Evolutionary conservation across 805 yeast species (phyloP).

Genomic region (Suhomyces xylopsoci): DNA sequence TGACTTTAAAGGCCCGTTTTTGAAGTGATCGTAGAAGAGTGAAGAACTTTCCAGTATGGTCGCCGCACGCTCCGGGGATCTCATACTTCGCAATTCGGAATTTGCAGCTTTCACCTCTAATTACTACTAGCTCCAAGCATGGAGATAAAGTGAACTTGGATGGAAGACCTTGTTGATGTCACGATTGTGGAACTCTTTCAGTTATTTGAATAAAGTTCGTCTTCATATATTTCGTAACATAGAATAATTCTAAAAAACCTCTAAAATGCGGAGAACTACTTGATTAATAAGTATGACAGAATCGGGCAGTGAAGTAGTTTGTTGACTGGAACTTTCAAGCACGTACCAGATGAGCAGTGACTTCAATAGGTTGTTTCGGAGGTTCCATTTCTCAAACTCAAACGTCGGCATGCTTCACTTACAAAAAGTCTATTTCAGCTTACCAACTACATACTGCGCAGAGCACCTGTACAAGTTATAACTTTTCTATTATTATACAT

Average conservation of each 20-base stretch:
- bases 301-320: background rate
- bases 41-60: slow-evolving; percentile 3
- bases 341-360: no score
- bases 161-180: background rate
- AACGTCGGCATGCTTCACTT: background rate
- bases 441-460: background rate
- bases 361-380: background rate
- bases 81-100: background rate
- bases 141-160: background rate
- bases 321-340: no score
- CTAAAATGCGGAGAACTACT: background rate
- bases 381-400: no score
- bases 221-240: background rate
- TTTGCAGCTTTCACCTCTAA: background rate
- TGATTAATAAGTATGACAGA: background rate
- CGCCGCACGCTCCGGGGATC: background rate
- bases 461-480: background rate
- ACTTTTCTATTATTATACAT: background rate
- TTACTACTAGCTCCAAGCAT: background rate
- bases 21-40: slow-evolving; percentile 1
- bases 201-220: background rate
- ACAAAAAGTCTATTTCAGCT: background rate
- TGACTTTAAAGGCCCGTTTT: background rate
- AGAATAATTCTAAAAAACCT: background rate
- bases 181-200: background rate